Conservation (phyloP, 2,329 filamentous ascomycete genomes). For the Venturia nashicola region DNA sequence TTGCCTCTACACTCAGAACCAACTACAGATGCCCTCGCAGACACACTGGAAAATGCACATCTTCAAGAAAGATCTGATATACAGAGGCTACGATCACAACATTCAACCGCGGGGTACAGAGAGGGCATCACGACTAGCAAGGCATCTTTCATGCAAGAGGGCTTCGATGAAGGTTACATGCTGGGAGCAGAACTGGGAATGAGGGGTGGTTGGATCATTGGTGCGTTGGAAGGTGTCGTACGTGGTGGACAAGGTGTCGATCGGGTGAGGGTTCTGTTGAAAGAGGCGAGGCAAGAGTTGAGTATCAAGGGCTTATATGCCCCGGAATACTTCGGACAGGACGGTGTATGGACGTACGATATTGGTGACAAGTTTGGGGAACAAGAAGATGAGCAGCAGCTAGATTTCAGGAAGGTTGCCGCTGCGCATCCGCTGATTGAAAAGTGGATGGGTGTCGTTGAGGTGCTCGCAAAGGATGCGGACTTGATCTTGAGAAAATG, state of each 20-base stretch:
- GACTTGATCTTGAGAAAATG: slow-evolving; percentile 2
- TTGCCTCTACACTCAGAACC: not conserved
- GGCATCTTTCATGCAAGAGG: slow-evolving; percentile 61
- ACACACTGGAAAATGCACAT: not conserved
- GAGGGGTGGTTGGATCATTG: slow-evolving; percentile 61
- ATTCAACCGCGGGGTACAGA: slow-evolving; percentile 78
- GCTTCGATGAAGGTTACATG: slow-evolving; percentile 84
- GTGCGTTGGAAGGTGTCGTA: slow-evolving; percentile 61
- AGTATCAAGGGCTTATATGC: slow-evolving; percentile 51
- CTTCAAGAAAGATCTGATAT: slow-evolving; percentile 45
- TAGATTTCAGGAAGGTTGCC: slow-evolving; percentile 40
- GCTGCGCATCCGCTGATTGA: slow-evolving; percentile 9
- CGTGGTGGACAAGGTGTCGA: slow-evolving; percentile 16
- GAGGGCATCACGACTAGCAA: slow-evolving; percentile 75
- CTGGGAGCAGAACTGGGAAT: slow-evolving; percentile 73
- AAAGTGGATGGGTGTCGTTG: slow-evolving; percentile 7
- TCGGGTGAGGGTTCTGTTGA: slow-evolving; percentile 18
- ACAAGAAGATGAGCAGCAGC: slow-evolving; percentile 24
- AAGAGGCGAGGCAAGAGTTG: slow-evolving; percentile 45
- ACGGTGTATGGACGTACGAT: slow-evolving; percentile 60
- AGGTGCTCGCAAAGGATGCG: not conserved
- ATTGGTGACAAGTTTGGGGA: slow-evolving; percentile 33
- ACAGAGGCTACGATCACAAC: slow-evolving; percentile 59
- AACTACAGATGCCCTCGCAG: not conserved
- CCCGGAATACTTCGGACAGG: slow-evolving; percentile 51